Conservation (phyloP, 2,329 filamentous ascomycete species). For the Fusarium praegraminearum region DNA sequence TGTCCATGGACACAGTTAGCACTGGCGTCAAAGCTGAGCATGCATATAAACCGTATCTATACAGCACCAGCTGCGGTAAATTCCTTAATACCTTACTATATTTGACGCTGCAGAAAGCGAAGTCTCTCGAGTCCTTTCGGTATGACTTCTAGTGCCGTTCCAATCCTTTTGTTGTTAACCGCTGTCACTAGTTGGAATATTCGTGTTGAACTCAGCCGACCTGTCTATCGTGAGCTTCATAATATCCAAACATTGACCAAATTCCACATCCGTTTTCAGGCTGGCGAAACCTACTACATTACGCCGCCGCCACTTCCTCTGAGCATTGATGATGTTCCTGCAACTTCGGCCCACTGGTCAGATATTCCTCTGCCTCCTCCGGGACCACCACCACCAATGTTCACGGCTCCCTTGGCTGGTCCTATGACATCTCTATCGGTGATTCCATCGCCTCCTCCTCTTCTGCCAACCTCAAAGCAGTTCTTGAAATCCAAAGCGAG, state of each 20-base stretch:
- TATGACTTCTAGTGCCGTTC: constrained; percentile 43
- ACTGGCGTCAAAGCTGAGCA: constrained; percentile 65
- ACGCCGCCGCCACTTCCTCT: constrained; percentile 61
- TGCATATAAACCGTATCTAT: constrained; percentile 66
- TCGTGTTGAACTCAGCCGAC: constrained; percentile 70
- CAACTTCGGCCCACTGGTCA: constrained; percentile 51
- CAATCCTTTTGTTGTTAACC: constrained; percentile 13
- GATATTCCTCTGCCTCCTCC: constrained; percentile 44
- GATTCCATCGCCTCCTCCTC: constrained; percentile 46
- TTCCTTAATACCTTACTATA: constrained; percentile 72
- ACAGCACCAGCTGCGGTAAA: constrained; percentile 69
- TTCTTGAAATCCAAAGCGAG: constrained; percentile 50
- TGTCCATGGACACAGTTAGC: constrained; percentile 68
- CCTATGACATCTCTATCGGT: constrained; percentile 29
- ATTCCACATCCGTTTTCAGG: constrained; percentile 70
- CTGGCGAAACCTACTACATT: constrained; percentile 67
- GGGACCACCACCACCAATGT: constrained; percentile 35
- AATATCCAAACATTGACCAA: constrained; percentile 63
- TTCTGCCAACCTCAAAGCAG: constrained; percentile 54
- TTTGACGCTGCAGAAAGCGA: constrained; percentile 67
- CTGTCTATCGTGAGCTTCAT: constrained; percentile 69
- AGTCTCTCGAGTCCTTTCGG: constrained; percentile 67
- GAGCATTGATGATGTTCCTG: constrained; percentile 42
- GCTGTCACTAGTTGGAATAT: constrained; percentile 68
- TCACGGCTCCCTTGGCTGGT: constrained; percentile 34